These are phyloP conservation scores for Phytophthora chlamydospora DNA, from an alignment of 352 stramenopile genomes.

Conservation along the genomic window DNA sequence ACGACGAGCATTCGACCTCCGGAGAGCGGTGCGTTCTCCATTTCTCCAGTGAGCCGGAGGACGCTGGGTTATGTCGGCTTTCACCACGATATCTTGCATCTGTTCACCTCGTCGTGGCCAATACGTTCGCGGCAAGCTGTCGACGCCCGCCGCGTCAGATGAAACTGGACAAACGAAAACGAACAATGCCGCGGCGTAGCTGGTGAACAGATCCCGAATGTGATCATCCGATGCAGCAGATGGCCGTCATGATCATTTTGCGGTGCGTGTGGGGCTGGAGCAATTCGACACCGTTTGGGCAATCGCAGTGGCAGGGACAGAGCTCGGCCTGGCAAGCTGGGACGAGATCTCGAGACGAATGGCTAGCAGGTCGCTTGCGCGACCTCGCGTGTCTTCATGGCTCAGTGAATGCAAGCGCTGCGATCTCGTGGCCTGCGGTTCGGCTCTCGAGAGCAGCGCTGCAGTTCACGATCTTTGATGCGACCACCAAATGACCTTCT, in stretches of 20 bases:
- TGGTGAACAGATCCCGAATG: conserved; percentile 23
- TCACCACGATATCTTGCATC: background rate
- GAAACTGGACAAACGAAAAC: conserved; percentile 6
- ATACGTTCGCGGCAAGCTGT: conserved; percentile 13
- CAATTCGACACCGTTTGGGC: conserved; percentile 19
- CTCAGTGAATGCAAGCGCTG: conserved; percentile 13
- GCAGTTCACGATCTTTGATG: conserved; percentile 8
- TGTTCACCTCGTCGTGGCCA: conserved; percentile 14
- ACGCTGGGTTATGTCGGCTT: conserved; percentile 9
- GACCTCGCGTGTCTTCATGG: conserved; percentile 3
- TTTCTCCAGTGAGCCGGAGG: conserved; percentile 16
- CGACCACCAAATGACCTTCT: conserved; percentile 6
- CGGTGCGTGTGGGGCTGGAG: conserved; percentile 11
- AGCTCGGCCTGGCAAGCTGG: conserved; percentile 3
- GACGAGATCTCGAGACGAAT: conserved; percentile 22
- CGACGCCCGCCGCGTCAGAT: conserved; percentile 27
- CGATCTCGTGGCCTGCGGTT: conserved; percentile 7
- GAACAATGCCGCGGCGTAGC: conserved; percentile 24
- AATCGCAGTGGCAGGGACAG: conserved; percentile 21
- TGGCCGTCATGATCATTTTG: conserved; percentile 16
- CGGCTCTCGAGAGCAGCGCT: conserved; percentile 1
- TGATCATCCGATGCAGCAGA: conserved; percentile 14
- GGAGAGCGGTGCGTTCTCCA: background rate
- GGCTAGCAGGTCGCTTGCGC: conserved; percentile 5
- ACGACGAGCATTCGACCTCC: conserved; percentile 9